These are phyloP conservation scores for Pyrenochaeta sp. DNA, from an alignment of 2,329 filamentous ascomycete species.

Conservation along the genomic window DNA sequence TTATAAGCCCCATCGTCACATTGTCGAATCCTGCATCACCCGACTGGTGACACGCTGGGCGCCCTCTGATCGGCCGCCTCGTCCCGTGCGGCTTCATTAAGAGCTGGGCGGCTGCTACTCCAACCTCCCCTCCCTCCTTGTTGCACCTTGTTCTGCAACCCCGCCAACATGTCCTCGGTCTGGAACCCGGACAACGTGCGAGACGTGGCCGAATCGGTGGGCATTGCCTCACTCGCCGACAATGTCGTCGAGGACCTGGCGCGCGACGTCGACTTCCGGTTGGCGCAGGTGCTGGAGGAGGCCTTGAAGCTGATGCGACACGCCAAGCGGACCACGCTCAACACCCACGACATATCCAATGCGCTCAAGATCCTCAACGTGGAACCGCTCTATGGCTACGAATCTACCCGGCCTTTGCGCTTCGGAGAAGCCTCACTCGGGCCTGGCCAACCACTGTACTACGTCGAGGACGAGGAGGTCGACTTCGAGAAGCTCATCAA, in stretches of 20 bases:
- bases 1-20: constrained; percentile 42
- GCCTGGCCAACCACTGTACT: constrained; percentile 92
- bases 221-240: constrained; percentile 80
- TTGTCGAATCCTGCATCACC: constrained; percentile 35
- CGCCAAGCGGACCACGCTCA: constrained; percentile 82
- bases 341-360: constrained; percentile 86
- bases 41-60: constrained; percentile 33
- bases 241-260: constrained; percentile 87
- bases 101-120: constrained; percentile 12
- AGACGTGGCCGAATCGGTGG: constrained; percentile 95
- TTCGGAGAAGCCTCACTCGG: constrained; percentile 95
- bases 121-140: constrained; percentile 16
- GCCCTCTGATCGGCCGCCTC: constrained; percentile 24
- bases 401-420: constrained; percentile 84
- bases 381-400: constrained; percentile 95
- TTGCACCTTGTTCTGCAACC: constrained; percentile 13
- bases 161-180: constrained; percentile 60
- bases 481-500: constrained; percentile 99
- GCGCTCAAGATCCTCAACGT: constrained; percentile 88
- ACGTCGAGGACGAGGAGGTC: constrained; percentile 97
- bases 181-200: constrained; percentile 97
- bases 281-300: constrained; percentile 92
- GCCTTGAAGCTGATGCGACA: constrained; percentile 96
- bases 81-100: constrained; percentile 17
- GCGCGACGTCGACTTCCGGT: constrained; percentile 93